Evolutionary conservation across 169 alveolate species (phyloP), one percentile per base, ranked within the genome.

Genomic region (Eimeria sp.): DNA sequence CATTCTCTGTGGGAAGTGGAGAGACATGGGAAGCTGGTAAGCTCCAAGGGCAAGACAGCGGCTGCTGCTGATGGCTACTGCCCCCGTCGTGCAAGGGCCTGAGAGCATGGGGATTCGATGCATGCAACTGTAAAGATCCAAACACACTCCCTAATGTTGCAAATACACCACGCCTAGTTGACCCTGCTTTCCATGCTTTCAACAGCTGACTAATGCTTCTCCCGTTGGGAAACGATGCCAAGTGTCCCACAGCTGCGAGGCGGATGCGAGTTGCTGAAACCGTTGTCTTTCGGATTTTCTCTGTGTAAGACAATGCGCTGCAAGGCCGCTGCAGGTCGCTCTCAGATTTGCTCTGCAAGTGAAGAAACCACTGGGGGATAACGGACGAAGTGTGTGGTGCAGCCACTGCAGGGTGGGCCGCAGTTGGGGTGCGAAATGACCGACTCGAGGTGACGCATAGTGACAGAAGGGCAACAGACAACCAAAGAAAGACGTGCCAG

Each of bases 401-500:
- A 45, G 54, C 11, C 58, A 6, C 9, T 34, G 49, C 84, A 0
- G 84, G 22, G 89, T 43, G 72, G 47, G 27, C 47, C n/a, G 34
- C 20, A 13, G 61, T 45, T 30, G 78, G 30, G 51, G 92, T 22
- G 25, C 92, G 73, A 25, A 84, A 84, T 27, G 92, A 84, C 6
- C 92, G 13, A 5, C 76, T 84, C 10, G 92, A 84, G 45, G 92
- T 57, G 16, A 57, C 78, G 25, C 76, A 84, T 5, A 84, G 92
- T 5, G 78, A 65, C 0, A 84, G 27, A 22, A 82, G 16, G 20
- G 92, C 51, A 57, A 84, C 14, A 58, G 54, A 84, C 45, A 84
- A 25, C 92, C 92, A 84, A 30, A 84, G 27, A 25, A 58, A 25
- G 16, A 84, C 54, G 34, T 58, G 58, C 22, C 61, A 14, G 16